phyloP scores from a whole-genome alignment of 176 grass and related monocot species.

The Hsuehochloa calcarea region DNA sequence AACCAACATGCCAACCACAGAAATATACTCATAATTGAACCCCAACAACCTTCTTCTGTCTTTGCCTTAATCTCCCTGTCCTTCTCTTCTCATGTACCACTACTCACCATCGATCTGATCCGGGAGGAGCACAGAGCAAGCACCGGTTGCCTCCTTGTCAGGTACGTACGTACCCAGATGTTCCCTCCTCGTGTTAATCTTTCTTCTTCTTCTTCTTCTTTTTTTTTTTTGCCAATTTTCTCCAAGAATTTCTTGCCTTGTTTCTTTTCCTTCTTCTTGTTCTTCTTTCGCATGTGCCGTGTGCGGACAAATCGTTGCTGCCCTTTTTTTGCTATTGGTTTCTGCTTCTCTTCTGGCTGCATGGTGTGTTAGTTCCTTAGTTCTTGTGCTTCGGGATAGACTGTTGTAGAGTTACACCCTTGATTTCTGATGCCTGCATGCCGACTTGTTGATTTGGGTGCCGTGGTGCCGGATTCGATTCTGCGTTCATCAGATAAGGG shows the following conservation, averaged over 20 bases:
- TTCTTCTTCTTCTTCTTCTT: not conserved
- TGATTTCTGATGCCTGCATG: not conserved
- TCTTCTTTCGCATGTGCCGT: not conserved
- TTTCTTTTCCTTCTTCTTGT: too few species aligned
- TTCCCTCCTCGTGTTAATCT: not conserved
- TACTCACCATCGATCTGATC: constrained; percentile 3
- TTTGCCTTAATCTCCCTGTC: not conserved
- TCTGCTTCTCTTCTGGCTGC: not conserved
- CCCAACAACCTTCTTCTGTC: not conserved
- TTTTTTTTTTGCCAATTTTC: not conserved
- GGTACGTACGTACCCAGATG: not conserved
- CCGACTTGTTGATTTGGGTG: not conserved
- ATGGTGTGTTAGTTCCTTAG: not conserved
- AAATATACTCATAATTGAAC: constrained; percentile 14
- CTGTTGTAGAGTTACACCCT: not conserved
- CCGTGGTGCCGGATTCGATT: not conserved
- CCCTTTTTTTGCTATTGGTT: not conserved
- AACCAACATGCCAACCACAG: not conserved
- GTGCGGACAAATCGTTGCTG: not conserved
- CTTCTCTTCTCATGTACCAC: not conserved
- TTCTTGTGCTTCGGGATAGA: not conserved
- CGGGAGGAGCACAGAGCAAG: not conserved
- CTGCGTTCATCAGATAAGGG: not conserved
- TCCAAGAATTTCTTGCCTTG: not conserved
- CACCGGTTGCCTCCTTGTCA: not conserved